Percentiles rank a stretch among this genome's conserved stretches.
phyloP scores from a whole-genome alignment of 164 flowering plant species.

The Aristolochia fimbriata region DNA sequence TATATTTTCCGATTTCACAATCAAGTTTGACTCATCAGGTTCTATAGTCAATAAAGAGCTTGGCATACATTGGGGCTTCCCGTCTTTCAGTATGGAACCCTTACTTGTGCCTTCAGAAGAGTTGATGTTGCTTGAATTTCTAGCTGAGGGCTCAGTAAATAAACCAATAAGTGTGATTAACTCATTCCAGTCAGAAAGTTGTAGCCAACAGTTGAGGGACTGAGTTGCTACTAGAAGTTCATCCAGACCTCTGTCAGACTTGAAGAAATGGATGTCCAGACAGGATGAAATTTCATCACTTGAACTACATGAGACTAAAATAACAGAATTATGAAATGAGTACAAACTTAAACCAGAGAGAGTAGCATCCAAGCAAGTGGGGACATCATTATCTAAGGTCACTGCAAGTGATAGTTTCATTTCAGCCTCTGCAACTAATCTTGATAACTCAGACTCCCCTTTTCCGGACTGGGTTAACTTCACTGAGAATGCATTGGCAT shows the following conservation, averaged over 20 bases:
- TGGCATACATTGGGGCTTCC: conserved; percentile 9
- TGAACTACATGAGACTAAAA: conserved; percentile 27
- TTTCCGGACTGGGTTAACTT: conserved; percentile 16
- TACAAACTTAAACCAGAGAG: conserved; percentile 34
- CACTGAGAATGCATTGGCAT: conserved; percentile 31
- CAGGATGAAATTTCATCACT: conserved; percentile 22
- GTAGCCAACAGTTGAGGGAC: conserved; percentile 60
- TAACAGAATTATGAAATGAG: conserved; percentile 33
- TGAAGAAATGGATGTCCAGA: conserved; percentile 32
- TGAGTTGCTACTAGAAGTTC: conserved; percentile 39
- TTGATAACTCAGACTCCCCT: conserved; percentile 14
- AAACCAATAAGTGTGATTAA: conserved; percentile 31
- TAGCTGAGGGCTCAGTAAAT: conserved; percentile 11
- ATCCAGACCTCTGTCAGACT: conserved; percentile 18
- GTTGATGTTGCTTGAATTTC: conserved; percentile 6
- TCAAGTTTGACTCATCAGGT: conserved; percentile 11
- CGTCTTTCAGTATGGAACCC: conserved; percentile 5
- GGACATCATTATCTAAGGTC: conserved; percentile 38
- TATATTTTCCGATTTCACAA: conserved; percentile 37
- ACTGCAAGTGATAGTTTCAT: conserved; percentile 40
- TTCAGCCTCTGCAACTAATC: conserved; percentile 38
- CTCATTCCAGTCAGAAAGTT: conserved; percentile 50
- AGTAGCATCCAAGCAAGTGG: conserved; percentile 22
- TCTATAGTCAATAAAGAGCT: conserved; percentile 9
- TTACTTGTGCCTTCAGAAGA: conserved; percentile 12